Conservation (phyloP, 2,329 filamentous ascomycete genomes). For the Colletotrichum lupini region DNA sequence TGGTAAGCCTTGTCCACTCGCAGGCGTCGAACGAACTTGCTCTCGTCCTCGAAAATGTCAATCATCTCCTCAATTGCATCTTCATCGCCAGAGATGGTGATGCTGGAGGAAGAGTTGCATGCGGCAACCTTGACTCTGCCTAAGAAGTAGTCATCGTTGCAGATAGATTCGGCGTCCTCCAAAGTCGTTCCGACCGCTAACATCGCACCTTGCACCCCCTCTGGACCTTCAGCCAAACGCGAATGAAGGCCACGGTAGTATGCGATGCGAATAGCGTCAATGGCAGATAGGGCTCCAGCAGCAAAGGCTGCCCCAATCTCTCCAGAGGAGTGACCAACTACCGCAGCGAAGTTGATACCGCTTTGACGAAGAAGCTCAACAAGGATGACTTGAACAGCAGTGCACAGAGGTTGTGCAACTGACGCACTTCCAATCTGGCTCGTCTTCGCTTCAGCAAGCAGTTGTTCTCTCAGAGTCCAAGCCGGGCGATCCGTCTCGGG, state of each 20-base stretch:
- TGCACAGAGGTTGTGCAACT: slow-evolving; percentile 46
- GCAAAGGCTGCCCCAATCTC: slow-evolving; percentile 64
- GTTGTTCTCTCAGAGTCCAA: slow-evolving; percentile 43
- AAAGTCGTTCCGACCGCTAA: slow-evolving; percentile 38
- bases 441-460: slow-evolving; percentile 32
- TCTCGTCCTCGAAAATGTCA: slow-evolving; percentile 34
- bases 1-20: slow-evolving; percentile 45
- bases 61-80: slow-evolving; percentile 41
- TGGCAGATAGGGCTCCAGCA: slow-evolving; percentile 50
- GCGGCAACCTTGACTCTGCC: slow-evolving; percentile 40
- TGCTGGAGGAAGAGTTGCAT: slow-evolving; percentile 38
- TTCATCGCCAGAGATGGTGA: slow-evolving; percentile 43
- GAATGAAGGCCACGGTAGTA: slow-evolving; percentile 36
- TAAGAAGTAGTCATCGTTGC: slow-evolving; percentile 17
- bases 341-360: slow-evolving; percentile 47
- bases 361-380: slow-evolving; percentile 43
- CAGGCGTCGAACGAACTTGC: slow-evolving; percentile 38
- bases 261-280: slow-evolving; percentile 40
- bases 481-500: slow-evolving; percentile 38
- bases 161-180: slow-evolving; percentile 28
- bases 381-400: slow-evolving; percentile 44
- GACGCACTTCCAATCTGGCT: slow-evolving; percentile 37
- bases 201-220: slow-evolving; percentile 38
- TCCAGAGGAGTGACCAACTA: slow-evolving; percentile 61
- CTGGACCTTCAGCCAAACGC: slow-evolving; percentile 8